Base-by-base conservation (phyloP, 2,329 filamentous ascomycete genomes). In the Hypoxylon sp. region DNA sequence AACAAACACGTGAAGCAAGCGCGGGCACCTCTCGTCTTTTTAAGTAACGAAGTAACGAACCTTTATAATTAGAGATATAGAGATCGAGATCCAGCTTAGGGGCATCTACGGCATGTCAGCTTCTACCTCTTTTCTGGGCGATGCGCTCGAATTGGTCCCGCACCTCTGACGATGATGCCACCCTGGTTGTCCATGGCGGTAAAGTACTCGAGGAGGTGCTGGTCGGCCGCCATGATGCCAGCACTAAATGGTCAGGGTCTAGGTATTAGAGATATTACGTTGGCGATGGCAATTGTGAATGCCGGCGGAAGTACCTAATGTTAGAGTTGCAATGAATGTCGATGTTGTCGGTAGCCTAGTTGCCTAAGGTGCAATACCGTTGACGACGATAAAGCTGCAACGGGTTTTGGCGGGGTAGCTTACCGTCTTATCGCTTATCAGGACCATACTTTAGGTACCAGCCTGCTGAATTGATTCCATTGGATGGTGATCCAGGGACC, bases 61-160 rank as follows among this genome's bases (percentile, higher is more conserved):
- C 93, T 78, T 85, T 86, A 80, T 98, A 99, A 77, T 98, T 97
- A 72, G 91, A 87, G 54, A 97, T 92, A 80, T 98, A 98, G 39
- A 92, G 88, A 68, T 98, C 93, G 46, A 99, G 87, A 75, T 98
- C 96, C 73, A 98, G 91, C 77, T 95, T 97, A 8, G 95, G 94
- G 6, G 88, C 81, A 52, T 93, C 93, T 95, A 57, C 15, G 50
- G 35, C 32, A 44, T 39, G 64, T 74, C 39, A 73, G 15, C 13
- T 46, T 42, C 53, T 57, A 47, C 50, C 46, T 67, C 59, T 19
- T 31, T 31, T 31, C 3, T 29, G 24, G 13, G n/a, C 8, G 8
- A 39, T 5, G 19, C 15, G 6, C 5, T 65, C 17, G 42, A 65
- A 50, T 3, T 5, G 2, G n/a, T n/a, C 6, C 67, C 75, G 47